These are phyloP conservation scores for Cyphellophora europaea DNA, from an alignment of 2,329 filamentous ascomycete genomes.

Conservation along the genomic window DNA sequence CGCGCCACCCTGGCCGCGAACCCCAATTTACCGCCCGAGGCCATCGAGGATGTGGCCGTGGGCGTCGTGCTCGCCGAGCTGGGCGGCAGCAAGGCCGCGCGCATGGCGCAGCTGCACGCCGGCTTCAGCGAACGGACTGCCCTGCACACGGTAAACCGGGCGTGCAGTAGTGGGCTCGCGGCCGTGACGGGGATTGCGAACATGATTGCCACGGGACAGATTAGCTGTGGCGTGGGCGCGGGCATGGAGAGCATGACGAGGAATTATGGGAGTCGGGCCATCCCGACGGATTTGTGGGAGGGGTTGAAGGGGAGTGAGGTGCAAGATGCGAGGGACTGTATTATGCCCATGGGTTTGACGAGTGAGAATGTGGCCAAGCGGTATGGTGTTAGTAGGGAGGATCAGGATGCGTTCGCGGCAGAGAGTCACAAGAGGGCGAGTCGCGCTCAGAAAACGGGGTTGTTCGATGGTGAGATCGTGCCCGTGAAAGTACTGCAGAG, in stretches of 20 bases:
- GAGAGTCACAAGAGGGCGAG: constrained; percentile 65
- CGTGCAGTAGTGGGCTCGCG: constrained; percentile 70
- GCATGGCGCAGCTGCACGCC: constrained; percentile 81
- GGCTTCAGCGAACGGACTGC: constrained; percentile 64
- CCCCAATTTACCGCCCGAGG: constrained; percentile 59
- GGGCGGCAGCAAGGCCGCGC: constrained; percentile 79
- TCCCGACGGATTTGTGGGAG: constrained; percentile 73
- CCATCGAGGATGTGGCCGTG: constrained; percentile 72
- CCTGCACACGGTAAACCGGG: constrained; percentile 82
- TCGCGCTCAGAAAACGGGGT: constrained; percentile 56
- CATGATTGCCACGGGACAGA: constrained; percentile 63
- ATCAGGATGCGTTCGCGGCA: constrained; percentile 77
- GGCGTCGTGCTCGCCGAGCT: constrained; percentile 87
- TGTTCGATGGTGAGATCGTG: constrained; percentile 71
- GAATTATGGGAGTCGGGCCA: constrained; percentile 79
- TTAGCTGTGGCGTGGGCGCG: constrained; percentile 67
- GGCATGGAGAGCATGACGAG: constrained; percentile 96
- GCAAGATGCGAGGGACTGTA: constrained; percentile 69
- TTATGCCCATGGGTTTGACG: constrained; percentile 91
- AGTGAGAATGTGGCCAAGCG: constrained; percentile 77
- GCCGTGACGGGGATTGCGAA: constrained; percentile 67
- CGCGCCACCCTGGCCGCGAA: constrained; percentile 62
- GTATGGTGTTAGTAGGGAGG: constrained; percentile 62
- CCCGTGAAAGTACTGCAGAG: constrained; percentile 64
- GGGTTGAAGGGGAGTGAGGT: constrained; percentile 54